A percentile compares a stretch with the other conserved stretches of the same genome.
Evolutionary conservation across 2,329 filamentous ascomycete genomes (phyloP).

Genomic region (Ophiognomonia clavigignenti-juglandacearum): DNA sequence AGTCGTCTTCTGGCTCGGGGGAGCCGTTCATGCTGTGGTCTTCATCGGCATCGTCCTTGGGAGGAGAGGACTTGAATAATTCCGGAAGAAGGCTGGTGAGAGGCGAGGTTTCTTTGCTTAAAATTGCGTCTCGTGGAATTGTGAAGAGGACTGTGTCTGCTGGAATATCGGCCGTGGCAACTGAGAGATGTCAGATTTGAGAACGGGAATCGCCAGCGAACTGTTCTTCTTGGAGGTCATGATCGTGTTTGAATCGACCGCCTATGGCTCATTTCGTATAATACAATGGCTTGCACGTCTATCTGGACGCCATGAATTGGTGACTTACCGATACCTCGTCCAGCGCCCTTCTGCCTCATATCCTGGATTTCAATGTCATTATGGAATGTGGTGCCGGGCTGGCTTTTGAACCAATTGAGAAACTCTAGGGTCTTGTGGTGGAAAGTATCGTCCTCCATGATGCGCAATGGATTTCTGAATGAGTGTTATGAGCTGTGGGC

Average conservation of each 20-base stretch:
- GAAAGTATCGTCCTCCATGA: conserved; percentile 29
- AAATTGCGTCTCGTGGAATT: conserved; percentile 66
- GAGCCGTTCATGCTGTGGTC: conserved; percentile 33
- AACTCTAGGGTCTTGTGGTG: conserved; percentile 40
- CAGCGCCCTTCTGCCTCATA: conserved; percentile 43
- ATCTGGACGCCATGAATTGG: neutral
- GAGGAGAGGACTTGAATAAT: conserved; percentile 36
- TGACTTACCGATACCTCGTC: conserved; percentile 51
- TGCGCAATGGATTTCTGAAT: neutral
- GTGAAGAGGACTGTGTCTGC: conserved; percentile 76
- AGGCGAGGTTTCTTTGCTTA: conserved; percentile 68
- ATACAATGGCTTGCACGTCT: too few relatives aligned
- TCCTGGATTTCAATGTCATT: conserved; percentile 47
- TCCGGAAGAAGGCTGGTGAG: conserved; percentile 54
- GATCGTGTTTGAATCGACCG: too few relatives aligned
- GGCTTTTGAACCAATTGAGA: conserved; percentile 47
- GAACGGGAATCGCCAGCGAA: too few relatives aligned
- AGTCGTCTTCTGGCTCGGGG: conserved; percentile 31
- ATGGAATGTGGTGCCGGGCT: conserved; percentile 50
- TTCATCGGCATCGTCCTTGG: conserved; percentile 26
- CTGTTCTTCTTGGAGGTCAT: too few relatives aligned
- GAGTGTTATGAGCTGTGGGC: too few relatives aligned
- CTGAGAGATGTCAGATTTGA: conserved; percentile 34
- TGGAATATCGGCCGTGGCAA: conserved; percentile 64
- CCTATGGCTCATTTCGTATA: too few relatives aligned